Evolutionary conservation across 768 basidiomycete genomes (phyloP), one percentile per base, ranked within the genome.

Genomic region (Fibroporia radiculosa): DNA sequence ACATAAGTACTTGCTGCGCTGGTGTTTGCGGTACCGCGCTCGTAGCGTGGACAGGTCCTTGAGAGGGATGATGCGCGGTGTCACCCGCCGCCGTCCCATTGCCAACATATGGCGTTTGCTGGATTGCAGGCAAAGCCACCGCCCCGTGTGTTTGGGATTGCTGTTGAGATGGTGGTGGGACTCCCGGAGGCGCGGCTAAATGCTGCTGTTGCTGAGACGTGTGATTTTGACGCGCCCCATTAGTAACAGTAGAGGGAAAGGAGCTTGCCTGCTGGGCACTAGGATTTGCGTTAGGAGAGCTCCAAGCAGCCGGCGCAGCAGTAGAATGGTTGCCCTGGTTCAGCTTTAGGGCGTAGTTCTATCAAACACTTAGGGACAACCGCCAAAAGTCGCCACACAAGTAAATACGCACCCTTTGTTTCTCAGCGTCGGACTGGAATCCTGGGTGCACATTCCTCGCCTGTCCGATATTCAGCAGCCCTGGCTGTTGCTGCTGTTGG

Each of bases 1-100:
- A 87, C 53, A 88, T 79, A 32, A 96, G 75, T 13, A 98, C 79
- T 65, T 98, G 93, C 61, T 96, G 89, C 35, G 91, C 90, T 1
- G 93, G 92, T 34, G 89, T 90, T 61, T 89, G 85, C 48, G 89
- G 84, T 48, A 65, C 54, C 29, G 57, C 63, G 75, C 75, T 50
- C 72, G 77, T 51, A n/a, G 57, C 53, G 41, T 56, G 56, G 64
- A 69, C 31, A 60, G 51, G 67, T 47, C 49, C 52, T 44, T 67
- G 63, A 2, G 68, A 64, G 39, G 59, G 52, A 39, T 55, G 55
- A 24, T 53, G 52, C 25, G 55, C 47, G 38, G 61, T 54, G 42
- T 61, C 58, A 25, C 51, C 66, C 44, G 52, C 57, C 36, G 53
- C 52, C 35, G 51, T 58, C 10, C 60, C 60, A 48, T 65, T 64